Conservation (phyloP, 257 asterid genomes). For the Mitragyna speciosa region DNA sequence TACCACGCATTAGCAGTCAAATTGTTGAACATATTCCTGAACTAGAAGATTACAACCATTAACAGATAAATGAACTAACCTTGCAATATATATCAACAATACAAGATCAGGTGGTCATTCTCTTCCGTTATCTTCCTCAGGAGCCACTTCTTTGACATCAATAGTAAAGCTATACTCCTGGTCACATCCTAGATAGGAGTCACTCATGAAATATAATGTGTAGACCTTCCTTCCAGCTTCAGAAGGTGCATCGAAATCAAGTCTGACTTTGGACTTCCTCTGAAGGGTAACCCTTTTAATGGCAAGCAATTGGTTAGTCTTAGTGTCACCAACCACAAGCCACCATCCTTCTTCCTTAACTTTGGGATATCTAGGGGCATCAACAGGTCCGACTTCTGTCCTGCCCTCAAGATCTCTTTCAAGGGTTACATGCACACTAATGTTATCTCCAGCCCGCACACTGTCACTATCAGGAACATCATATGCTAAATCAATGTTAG, state of each 20-base stretch:
- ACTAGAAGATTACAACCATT: background rate
- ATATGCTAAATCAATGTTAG: constrained; percentile 39
- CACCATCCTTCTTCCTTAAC: constrained; percentile 50
- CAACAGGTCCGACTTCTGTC: constrained; percentile 42
- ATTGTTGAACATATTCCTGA: background rate
- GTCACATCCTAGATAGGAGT: constrained; percentile 43
- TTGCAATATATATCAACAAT: background rate
- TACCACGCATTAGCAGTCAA: background rate
- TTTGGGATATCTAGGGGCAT: constrained; percentile 41
- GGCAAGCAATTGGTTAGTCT: constrained; percentile 40
- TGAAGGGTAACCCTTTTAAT: constrained; percentile 40
- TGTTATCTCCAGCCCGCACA: constrained; percentile 28
- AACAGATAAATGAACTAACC: background rate
- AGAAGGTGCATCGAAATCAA: constrained; percentile 39
- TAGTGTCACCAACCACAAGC: constrained; percentile 44
- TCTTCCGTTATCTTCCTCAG: constrained; percentile 14
- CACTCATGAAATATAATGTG: constrained; percentile 38
- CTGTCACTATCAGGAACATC: constrained; percentile 31
- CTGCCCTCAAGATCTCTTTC: constrained; percentile 45
- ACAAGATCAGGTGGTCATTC: background rate
- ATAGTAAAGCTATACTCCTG: constrained; percentile 34
- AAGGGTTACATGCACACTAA: constrained; percentile 34
- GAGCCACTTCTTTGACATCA: constrained; percentile 28
- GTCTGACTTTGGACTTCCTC: constrained; percentile 36
- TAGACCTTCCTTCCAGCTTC: constrained; percentile 33